phyloP scores from a whole-genome alignment of 129 eudicot species.

The carrot (Daucus carota) region DH1_v3.0 NC_030386.2:21691001-21691500 shows the following conservation, averaged over 20 bases:
- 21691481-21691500: not conserved
- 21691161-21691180: not conserved
- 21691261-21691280: not conserved
- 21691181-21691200: not conserved
- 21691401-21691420: not conserved
- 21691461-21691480: not conserved
- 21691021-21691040: constrained; percentile 69
- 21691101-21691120: constrained; percentile 29
- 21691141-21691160: not conserved
- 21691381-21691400: not conserved
- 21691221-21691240: not conserved
- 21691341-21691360: too few relatives aligned
- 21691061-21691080: constrained; percentile 51
- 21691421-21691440: not conserved
- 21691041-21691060: constrained; percentile 53
- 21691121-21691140: not conserved
- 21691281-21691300: not conserved
- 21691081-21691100: constrained; percentile 57
- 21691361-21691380: too few relatives aligned
- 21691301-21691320: not conserved
- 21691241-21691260: not conserved
- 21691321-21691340: not conserved
- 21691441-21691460: not conserved
- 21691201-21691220: not conserved
- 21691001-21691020: constrained; percentile 62